A percentile compares a stretch with the other conserved stretches of the same genome.
These are phyloP conservation scores for Epichloe sylvatica DNA, from an alignment of 2,329 filamentous ascomycete species.

Conservation along the genomic window DNA sequence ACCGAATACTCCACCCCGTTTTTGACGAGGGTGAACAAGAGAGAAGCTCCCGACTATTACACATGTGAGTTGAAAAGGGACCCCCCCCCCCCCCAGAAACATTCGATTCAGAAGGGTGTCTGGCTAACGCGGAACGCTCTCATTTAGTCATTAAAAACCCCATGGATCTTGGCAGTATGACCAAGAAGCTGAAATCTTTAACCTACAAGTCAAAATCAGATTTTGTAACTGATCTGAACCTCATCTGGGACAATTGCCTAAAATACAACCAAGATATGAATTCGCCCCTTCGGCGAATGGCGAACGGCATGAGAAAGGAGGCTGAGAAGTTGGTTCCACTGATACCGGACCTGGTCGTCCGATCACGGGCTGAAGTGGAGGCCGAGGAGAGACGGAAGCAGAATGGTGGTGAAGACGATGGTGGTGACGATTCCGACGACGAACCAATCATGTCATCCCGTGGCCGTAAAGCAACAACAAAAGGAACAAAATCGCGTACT, in stretches of 20 bases:
- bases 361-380: conserved; percentile 87
- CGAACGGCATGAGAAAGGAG: conserved; percentile 91
- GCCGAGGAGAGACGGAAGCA: conserved; percentile 74
- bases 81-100: neutral
- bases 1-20: conserved; percentile 97
- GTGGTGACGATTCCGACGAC: conserved; percentile 83
- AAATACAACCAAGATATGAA: conserved; percentile 86
- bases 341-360: conserved; percentile 83
- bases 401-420: conserved; percentile 70
- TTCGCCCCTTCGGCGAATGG: conserved; percentile 81
- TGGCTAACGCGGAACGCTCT: neutral
- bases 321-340: conserved; percentile 91
- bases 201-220: conserved; percentile 82
- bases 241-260: conserved; percentile 95
- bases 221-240: conserved; percentile 81
- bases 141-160: conserved; percentile 78
- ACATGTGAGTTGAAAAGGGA: conserved; percentile 45
- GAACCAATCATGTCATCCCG: conserved; percentile 97
- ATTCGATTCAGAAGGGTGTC: neutral
- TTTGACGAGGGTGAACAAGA: conserved; percentile 84
- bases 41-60: conserved; percentile 93
- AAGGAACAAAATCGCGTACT: conserved; percentile 63
- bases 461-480: conserved; percentile 69
- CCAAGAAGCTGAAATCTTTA: conserved; percentile 81
- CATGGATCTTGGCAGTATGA: conserved; percentile 97